Percentiles rank a stretch among this genome's conserved stretches.
Evolutionary conservation across 2,329 filamentous ascomycete species (phyloP).

Genomic region (Harringtonia lauricola): DNA sequence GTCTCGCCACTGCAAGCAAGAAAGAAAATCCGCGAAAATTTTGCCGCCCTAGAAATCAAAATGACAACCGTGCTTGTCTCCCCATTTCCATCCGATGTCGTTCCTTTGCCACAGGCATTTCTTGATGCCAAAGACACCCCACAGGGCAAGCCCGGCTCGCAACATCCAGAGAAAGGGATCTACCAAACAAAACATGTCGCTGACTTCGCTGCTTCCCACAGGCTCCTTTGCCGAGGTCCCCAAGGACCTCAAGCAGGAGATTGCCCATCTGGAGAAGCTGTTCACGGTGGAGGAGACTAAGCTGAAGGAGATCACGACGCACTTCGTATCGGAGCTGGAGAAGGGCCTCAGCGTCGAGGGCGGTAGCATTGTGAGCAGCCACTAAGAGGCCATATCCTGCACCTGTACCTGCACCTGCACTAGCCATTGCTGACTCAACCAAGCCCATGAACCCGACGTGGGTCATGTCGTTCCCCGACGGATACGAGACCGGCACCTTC

Average conservation of each 20-base stretch:
- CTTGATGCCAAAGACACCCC: neutral
- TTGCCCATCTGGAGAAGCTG: constrained; percentile 70
- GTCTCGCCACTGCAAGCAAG: neutral
- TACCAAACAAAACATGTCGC: too few relatives aligned
- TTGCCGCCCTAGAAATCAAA: neutral
- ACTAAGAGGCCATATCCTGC: neutral
- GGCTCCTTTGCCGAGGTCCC: constrained; percentile 89
- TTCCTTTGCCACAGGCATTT: neutral
- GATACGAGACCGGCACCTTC: constrained; percentile 77
- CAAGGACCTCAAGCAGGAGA: constrained; percentile 68
- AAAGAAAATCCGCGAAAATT: neutral
- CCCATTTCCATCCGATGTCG: neutral
- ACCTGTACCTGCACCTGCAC: neutral
- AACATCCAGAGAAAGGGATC: too few relatives aligned
- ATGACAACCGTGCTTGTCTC: neutral
- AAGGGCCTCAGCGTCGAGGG: constrained; percentile 83
- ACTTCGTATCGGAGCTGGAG: constrained; percentile 79
- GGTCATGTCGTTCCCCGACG: constrained; percentile 84
- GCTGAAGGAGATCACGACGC: constrained; percentile 81
- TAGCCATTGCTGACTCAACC: neutral
- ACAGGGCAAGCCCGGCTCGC: neutral
- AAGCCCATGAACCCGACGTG: constrained; percentile 97
- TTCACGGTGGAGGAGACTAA: constrained; percentile 71
- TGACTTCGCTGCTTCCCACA: constrained; percentile 21
- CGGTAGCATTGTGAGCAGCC: constrained; percentile 70